Evolutionary conservation across 108 stramenopile species (phyloP), one percentile per base, ranked within the genome.

Genomic region (Skeletonema tropicum): DNA sequence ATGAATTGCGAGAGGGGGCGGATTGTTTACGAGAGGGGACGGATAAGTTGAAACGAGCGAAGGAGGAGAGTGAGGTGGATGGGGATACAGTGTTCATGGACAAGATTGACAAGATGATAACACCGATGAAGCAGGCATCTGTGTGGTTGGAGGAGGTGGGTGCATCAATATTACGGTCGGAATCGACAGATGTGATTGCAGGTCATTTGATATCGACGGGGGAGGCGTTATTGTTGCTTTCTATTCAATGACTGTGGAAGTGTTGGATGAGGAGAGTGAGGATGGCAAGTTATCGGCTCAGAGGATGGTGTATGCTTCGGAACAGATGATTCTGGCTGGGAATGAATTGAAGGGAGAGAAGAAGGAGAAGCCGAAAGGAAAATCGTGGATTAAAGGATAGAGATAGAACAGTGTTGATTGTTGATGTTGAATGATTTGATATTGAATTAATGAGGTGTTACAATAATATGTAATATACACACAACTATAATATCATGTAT

Each of bases 1-100:
- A 93, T 73, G 92, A 93, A 83, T 62, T 93, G n/a, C 79, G 92
- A 21, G 92, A 93, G 79, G 88, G 73, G 10, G 87, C 83, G 1
- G 83, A 84, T n/a, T 92, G 91, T 68, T 64, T 93, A 7, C 32
- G 38, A 6, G 92, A 87, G 74, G 90, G 77, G 5, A 31, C 46
- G 4, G 77, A 66, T 23, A 90, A 89, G 58, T 41, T 91, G 32
- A 10, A 41, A 13, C 45, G 57, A 32, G 90, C 90, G 2, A 76
- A 73, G 23, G 49, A 82, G 63, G 92, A 93, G 73, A 85, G 87
- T 17, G 26, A 71, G 25, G 70, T 75, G 9, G 89, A 92, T 59
- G 48, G 78, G 4, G 48, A 83, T 58, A 23, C 46, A 11, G 66
- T 46, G 0, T 66, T 92, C 66, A 82, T 41, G 39, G 26, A 63